Base-by-base conservation (phyloP, 2,329 filamentous ascomycete species). In the Fusarium oligoseptatum region DNA sequence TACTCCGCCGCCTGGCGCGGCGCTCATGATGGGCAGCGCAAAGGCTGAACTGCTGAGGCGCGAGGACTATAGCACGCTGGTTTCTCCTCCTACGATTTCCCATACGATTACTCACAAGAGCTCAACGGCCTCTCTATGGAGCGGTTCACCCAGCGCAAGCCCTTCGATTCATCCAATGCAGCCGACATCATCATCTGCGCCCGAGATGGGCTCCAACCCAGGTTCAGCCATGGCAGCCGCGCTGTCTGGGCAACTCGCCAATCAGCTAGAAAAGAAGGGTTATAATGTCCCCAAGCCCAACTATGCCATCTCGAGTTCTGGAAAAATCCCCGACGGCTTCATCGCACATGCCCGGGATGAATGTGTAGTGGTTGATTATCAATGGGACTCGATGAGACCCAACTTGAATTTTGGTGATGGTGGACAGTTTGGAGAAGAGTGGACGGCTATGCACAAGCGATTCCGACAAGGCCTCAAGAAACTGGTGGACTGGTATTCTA, bases 381-480 rank as follows among this genome's bases (percentile, higher is more conserved):
- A 96, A 77, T 99, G 97, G 96, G 95, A 99, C 80, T 98, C 95
- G 69, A 96, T 95, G 88, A 89, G 93, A 15, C 85, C 89, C 3
- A 91, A 94, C 0, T 88, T 94, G 50, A 87, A 92, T 72, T 98
- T 97, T 93, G 96, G 95, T 8, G 92, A 95, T 78, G 96, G 96
- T 11, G 97, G 96, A 43, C 89, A 92, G 50, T 94, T 94, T 77
- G 95, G 94, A 1, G 97, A 99, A 83, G 97, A 98, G 83, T 99
- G 97, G 97, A 93, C 94, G 34, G 88, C 91, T 4, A 98, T 99
- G 97, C 97, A 99, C 83, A 92, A 92, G 80, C 90, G 97, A 24
- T 98, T 98, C 79, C 90, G 95, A 41, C 90, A 88, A 71, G 96
- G 96, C 1, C 83, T 98, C 43, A 92, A 94, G 74, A 90, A 91